Conservation (phyloP, 768 basidiomycete genomes). For the Inosperma sp. region DNA sequence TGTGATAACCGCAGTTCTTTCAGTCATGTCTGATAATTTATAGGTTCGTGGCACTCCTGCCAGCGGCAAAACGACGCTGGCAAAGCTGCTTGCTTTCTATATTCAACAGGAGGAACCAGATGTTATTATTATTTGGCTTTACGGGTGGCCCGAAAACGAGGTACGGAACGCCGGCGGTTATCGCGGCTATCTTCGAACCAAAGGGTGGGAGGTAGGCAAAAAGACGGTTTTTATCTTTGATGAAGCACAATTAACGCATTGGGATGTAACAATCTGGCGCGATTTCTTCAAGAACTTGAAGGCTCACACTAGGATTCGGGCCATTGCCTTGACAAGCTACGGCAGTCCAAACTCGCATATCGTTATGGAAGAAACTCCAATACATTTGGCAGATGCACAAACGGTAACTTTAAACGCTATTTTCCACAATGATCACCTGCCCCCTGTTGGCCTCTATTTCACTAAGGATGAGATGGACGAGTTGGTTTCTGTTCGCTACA, state of each 20-base stretch:
- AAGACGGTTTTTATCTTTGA: conserved; percentile 18
- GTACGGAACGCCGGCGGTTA: neutral
- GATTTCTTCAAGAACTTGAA: conserved; percentile 14
- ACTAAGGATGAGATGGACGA: conserved; percentile 14
- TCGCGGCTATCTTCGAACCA: neutral
- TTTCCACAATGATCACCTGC: conserved; percentile 6
- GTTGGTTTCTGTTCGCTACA: conserved; percentile 9
- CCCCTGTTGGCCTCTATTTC: conserved; percentile 14
- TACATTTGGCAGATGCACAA: conserved; percentile 1
- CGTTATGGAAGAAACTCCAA: conserved; percentile 1
- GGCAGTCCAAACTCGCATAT: conserved; percentile 4
- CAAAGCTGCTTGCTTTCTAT: conserved; percentile 10
- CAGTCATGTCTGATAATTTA: conserved; percentile 5
- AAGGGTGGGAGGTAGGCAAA: conserved; percentile 7
- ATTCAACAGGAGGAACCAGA: conserved; percentile 8
- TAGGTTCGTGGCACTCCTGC: conserved; percentile 18
- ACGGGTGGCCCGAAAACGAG: neutral
- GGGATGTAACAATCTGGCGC: conserved; percentile 12
- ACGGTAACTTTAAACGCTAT: conserved; percentile 14
- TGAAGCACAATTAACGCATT: conserved; percentile 13
- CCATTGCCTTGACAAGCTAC: conserved; percentile 16
- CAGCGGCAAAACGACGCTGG: conserved; percentile 15
- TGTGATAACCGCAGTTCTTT: conserved; percentile 1
- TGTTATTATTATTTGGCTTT: conserved; percentile 7
- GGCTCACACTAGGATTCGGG: conserved; percentile 1